Percentiles rank a stretch among this genome's conserved stretches.
These are phyloP conservation scores for Phytophthora citrophthora DNA, from an alignment of 352 stramenopile genomes.

Conservation along the genomic window DNA sequence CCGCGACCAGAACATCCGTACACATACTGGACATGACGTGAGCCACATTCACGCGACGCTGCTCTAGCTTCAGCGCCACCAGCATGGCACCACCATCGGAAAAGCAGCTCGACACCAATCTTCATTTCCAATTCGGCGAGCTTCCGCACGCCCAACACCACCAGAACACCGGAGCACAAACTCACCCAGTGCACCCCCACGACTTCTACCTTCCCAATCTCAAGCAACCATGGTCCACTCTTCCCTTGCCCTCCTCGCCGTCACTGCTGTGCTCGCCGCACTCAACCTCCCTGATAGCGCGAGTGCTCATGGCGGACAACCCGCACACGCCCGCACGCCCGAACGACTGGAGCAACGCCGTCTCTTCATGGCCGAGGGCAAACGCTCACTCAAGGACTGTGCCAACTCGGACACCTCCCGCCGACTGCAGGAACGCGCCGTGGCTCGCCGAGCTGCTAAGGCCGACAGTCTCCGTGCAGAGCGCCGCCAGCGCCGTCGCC, in stretches of 20 bases:
- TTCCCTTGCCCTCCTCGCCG: background rate
- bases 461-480: slow-evolving; percentile 12
- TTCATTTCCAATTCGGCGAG: background rate
- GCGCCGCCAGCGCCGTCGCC: slow-evolving; percentile 11
- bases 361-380: slow-evolving; percentile 27
- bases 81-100: background rate
- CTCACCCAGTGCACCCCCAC: background rate
- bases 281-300: background rate
- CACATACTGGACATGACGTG: slow-evolving; percentile 1
- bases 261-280: background rate
- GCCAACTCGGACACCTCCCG: background rate
- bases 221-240: slow-evolving; percentile 10
- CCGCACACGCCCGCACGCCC: background rate
- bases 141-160: background rate
- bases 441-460: slow-evolving; percentile 13
- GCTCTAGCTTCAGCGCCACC: too few relatives aligned
- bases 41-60: background rate
- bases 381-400: too few relatives aligned
- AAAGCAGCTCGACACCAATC: background rate
- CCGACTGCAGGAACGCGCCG: slow-evolving; percentile 13
- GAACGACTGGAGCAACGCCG: slow-evolving; percentile 12
- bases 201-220: background rate
- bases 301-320: slow-evolving; percentile 1
- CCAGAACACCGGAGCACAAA: background rate
- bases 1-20: background rate